These are phyloP conservation scores for Eucalyptus paniculata DNA, from an alignment of 345 rosid genomes.

Conservation along the genomic window DNA sequence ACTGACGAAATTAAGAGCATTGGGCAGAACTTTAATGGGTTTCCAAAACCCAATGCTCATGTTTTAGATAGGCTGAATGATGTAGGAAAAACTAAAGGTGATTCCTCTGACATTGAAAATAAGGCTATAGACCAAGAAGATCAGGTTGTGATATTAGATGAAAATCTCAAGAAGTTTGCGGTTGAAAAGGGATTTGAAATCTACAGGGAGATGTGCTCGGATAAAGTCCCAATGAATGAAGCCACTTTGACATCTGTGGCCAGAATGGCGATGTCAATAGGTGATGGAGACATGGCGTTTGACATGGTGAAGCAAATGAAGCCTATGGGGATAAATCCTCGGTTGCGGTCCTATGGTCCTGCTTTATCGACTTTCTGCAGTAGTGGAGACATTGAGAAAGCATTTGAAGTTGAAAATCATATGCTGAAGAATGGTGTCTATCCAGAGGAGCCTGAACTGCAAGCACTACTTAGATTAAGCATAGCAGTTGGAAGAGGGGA, in stretches of 20 bases:
- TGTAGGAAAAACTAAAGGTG: not conserved
- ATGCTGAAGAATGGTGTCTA: slow-evolving; percentile 54
- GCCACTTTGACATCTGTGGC: slow-evolving; percentile 52
- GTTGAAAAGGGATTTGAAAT: slow-evolving; percentile 47
- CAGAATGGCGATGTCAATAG: slow-evolving; percentile 54
- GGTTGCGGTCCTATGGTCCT: slow-evolving; percentile 56
- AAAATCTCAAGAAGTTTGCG: slow-evolving; percentile 39
- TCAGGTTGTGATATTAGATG: slow-evolving; percentile 18
- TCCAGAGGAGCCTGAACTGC: slow-evolving; percentile 58
- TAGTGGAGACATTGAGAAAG: slow-evolving; percentile 29
- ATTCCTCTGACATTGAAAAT: not conserved
- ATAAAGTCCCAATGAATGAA: slow-evolving; percentile 39
- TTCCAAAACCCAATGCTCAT: not conserved
- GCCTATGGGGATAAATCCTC: slow-evolving; percentile 35
- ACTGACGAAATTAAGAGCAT: not conserved
- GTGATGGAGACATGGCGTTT: slow-evolving; percentile 60
- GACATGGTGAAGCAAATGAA: slow-evolving; percentile 59
- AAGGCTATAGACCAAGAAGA: not conserved
- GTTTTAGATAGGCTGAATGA: not conserved
- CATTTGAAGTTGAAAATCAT: slow-evolving; percentile 46
- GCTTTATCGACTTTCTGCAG: slow-evolving; percentile 37
- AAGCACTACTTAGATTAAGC: slow-evolving; percentile 42
- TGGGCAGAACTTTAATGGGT: not conserved
- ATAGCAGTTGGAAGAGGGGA: slow-evolving; percentile 35
- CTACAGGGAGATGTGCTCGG: slow-evolving; percentile 29